A percentile compares a stretch with the other conserved stretches of the same genome.
phyloP scores from a whole-genome alignment of 192 early-diverging fungal species.

The Backusella psychrophila region DNA sequence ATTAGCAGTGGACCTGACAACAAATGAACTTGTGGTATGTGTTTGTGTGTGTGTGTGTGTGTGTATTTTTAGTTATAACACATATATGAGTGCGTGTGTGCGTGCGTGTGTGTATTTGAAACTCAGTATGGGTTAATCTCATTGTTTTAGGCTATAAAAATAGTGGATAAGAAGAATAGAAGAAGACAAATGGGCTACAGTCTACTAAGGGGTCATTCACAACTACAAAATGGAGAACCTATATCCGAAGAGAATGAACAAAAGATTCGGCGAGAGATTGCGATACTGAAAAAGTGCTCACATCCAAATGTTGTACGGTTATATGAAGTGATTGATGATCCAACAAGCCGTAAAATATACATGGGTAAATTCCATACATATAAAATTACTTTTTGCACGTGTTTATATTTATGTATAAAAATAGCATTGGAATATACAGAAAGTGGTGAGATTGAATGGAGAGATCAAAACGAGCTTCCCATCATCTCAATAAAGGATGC shows the following conservation, averaged over 20 bases:
- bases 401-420: neutral
- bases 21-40: conserved; percentile 70
- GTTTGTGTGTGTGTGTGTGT: neutral
- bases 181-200: conserved; percentile 40
- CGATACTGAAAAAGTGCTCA: conserved; percentile 93
- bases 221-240: conserved; percentile 23
- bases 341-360: conserved; percentile 88
- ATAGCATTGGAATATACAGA: conserved; percentile 82
- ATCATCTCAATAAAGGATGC: conserved; percentile 61
- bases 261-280: conserved; percentile 94
- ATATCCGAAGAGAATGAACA: conserved; percentile 54
- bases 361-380: conserved; percentile 49
- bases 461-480: conserved; percentile 65
- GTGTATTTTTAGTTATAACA: neutral
- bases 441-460: conserved; percentile 93
- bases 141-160: conserved; percentile 62
- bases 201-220: conserved; percentile 23
- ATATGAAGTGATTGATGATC: conserved; percentile 95
- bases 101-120: neutral
- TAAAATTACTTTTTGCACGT: neutral
- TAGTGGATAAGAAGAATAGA: conserved; percentile 64
- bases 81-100: neutral
- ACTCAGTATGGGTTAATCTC: neutral
- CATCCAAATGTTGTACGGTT: conserved; percentile 92
- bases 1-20: conserved; percentile 74